These are phyloP conservation scores for Fusarium oligoseptatum DNA, from an alignment of 2,329 filamentous ascomycete genomes.

Conservation along the genomic window DNA sequence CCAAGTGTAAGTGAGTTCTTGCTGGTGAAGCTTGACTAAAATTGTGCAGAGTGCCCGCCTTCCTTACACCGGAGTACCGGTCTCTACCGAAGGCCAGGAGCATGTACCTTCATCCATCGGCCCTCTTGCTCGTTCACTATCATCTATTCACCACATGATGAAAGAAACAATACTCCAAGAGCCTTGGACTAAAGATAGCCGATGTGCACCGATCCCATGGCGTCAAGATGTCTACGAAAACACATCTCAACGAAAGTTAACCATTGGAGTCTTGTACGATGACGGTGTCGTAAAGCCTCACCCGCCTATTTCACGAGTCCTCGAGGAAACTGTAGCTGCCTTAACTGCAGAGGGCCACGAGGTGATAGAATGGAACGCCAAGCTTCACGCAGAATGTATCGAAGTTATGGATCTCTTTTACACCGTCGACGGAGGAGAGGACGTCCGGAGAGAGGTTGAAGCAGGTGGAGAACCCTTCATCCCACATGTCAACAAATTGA, in stretches of 20 bases:
- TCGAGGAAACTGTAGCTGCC: conserved; percentile 53
- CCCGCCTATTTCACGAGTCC: conserved; percentile 63
- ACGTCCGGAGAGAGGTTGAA: conserved; percentile 67
- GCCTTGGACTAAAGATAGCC: conserved; percentile 68
- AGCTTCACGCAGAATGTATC: conserved; percentile 67
- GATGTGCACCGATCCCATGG: conserved; percentile 68
- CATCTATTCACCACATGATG: conserved; percentile 63
- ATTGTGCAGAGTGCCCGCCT: conserved; percentile 63
- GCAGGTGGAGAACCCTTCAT: conserved; percentile 71
- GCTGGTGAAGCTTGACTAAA: background rate
- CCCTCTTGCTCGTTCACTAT: conserved; percentile 63
- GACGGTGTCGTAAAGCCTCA: conserved; percentile 69
- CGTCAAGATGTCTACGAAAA: conserved; percentile 58
- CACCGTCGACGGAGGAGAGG: conserved; percentile 72
- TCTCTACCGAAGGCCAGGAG: conserved; percentile 74
- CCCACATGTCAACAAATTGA: conserved; percentile 68
- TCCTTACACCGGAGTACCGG: conserved; percentile 69
- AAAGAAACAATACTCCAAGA: conserved; percentile 60
- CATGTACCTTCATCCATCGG: conserved; percentile 74
- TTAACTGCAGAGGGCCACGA: conserved; percentile 65
- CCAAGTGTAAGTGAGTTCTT: conserved; percentile 39
- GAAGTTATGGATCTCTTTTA: conserved; percentile 73
- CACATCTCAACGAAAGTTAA: conserved; percentile 57
- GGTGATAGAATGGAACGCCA: conserved; percentile 65
- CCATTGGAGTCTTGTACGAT: conserved; percentile 63